These are phyloP conservation scores for Adansonia gregorii DNA, from an alignment of 441 rosid genomes.

Conservation along the genomic window DNA sequence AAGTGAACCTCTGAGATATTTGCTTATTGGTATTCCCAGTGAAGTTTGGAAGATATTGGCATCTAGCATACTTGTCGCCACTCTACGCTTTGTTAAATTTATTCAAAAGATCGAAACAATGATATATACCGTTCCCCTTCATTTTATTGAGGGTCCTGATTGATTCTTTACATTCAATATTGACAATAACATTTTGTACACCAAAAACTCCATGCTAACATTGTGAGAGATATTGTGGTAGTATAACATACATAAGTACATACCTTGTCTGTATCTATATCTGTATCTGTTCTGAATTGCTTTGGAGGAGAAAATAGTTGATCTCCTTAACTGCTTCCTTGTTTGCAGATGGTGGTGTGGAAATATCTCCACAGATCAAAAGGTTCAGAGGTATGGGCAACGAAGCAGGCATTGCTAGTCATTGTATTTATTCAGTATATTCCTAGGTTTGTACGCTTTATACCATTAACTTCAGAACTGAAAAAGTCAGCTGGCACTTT, in stretches of 20 bases:
- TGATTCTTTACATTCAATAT: neutral
- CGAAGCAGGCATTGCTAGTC: conserved; percentile 59
- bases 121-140: neutral
- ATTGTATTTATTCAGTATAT: conserved; percentile 70
- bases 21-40: neutral
- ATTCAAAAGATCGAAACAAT: neutral
- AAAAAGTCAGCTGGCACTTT: conserved; percentile 88
- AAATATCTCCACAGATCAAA: conserved; percentile 56
- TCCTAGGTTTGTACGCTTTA: conserved; percentile 76
- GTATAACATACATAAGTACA: neutral
- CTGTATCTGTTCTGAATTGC: neutral
- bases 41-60: neutral
- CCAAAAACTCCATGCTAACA: neutral
- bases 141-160: neutral
- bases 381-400: conserved; percentile 69
- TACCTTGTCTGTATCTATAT: neutral
- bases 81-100: conserved; percentile 1
- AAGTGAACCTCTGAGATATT: too few species aligned
- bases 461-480: conserved; percentile 78
- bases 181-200: conserved; percentile 2
- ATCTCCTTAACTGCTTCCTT: conserved; percentile 2
- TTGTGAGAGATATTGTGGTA: neutral
- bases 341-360: conserved; percentile 79
- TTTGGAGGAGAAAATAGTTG: neutral
- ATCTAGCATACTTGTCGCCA: neutral